Conservation (phyloP, 1,284 basidiomycete species). For the Leucoagaricus sp. region DNA sequence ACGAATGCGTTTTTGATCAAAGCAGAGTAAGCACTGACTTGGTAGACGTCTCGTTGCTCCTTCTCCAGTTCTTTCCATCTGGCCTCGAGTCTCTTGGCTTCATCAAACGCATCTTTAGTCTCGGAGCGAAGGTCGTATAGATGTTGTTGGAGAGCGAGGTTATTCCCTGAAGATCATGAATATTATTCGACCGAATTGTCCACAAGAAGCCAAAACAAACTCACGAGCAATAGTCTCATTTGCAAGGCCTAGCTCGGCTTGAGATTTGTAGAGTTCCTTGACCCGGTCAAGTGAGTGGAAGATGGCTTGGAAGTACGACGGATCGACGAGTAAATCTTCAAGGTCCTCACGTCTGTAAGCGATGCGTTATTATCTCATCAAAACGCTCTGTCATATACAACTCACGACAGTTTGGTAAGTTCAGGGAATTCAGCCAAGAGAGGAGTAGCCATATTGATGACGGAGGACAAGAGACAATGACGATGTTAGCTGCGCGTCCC, state of each 20-base stretch:
- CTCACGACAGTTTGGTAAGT: conserved; percentile 68
- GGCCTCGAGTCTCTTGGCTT: conserved; percentile 77
- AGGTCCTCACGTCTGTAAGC: conserved; percentile 74
- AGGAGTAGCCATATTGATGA: conserved; percentile 42
- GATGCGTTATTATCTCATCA: neutral
- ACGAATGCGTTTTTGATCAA: neutral
- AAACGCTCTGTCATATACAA: neutral
- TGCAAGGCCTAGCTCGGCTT: conserved; percentile 76
- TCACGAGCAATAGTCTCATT: conserved; percentile 84
- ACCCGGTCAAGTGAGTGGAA: conserved; percentile 80
- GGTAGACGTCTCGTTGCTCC: conserved; percentile 85
- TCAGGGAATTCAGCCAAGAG: conserved; percentile 71
- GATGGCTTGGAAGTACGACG: conserved; percentile 83
- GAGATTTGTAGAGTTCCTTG: conserved; percentile 70
- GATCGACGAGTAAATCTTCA: conserved; percentile 84
- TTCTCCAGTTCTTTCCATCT: conserved; percentile 85
- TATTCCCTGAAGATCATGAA: conserved; percentile 58
- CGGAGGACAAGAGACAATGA: conserved; percentile 14
- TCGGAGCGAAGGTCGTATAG: conserved; percentile 75
- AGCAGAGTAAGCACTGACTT: conserved; percentile 50
- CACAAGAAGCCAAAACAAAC: conserved; percentile 27
- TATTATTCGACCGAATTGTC: neutral
- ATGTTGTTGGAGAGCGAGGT: conserved; percentile 72
- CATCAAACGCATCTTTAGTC: conserved; percentile 82
- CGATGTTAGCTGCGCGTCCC: conserved; percentile 11